Base-by-base conservation (phyloP, 306 rosid species). In the Aeschynomene evenia region DNA sequence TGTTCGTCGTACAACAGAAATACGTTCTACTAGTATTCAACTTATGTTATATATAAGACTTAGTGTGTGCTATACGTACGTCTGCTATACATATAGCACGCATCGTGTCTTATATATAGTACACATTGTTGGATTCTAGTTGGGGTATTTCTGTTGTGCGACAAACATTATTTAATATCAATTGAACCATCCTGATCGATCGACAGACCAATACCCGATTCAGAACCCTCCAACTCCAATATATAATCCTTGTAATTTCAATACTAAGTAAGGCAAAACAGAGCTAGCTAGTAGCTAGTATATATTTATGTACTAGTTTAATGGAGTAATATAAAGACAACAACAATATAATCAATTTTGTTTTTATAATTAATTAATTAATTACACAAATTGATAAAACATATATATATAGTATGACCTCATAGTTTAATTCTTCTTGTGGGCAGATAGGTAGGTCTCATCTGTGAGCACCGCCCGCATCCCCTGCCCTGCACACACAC, bases 401-500 rank as follows among this genome's bases (percentile, higher is more conserved):
- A n/a, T 4, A 45, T 6, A 28, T 28, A 28, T 28, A 28, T 28
- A 14, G 21, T n/a, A 2, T 66, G 40, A 80, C 62, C 74, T 77
- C n/a, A n/a, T n/a, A n/a, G n/a, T n/a, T n/a, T 74, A 39, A 88
- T 85, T 24, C 78, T 45, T 1, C 2, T 34, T 45, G 51, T 45
- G 51, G 20, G 3, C 51, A 16, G 51, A 21, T 42, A 18, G 7
- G 40, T 18, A 1, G 4, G 52, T n/a, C n/a, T n/a, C n/a, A n/a
- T 36, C 61, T 15, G 43, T 21, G 9, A 36, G 43, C 80, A 34
- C 79, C 28, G 28, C 91, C 79, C 28, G 28, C 91, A 69, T 68
- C 40, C 39, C 64, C 62, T 54, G 42, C 39, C 64, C 62, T 54
- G 42, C 75, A 43, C 58, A 70, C 19, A 57, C 40, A 6, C 11